Conservation (phyloP, 164 flowering plant species). For the Berberis vulgaris region DNA sequence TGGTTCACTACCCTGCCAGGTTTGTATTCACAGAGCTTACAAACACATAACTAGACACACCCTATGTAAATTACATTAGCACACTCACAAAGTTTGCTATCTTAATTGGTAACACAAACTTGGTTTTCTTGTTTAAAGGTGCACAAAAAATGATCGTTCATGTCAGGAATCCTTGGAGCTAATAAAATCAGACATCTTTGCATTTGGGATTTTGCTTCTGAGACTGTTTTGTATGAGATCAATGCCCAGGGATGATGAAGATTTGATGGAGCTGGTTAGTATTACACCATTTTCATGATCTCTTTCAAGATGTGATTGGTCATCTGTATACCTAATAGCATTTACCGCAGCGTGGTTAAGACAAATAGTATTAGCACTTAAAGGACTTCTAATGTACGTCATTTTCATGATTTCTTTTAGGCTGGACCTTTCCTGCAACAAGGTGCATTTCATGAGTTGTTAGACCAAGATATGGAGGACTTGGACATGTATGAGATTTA, state of each 20-base stretch:
- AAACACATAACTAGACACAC: too few species aligned
- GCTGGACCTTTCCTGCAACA: conserved; percentile 21
- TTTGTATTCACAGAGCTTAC: conserved; percentile 1
- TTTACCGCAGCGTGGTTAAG: neutral
- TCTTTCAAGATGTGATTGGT: neutral
- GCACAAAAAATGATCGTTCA: neutral
- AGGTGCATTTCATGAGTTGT: conserved; percentile 24
- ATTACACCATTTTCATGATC: neutral
- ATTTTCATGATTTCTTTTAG: conserved; percentile 8
- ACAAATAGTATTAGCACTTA: neutral
- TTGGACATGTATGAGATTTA: conserved; percentile 25
- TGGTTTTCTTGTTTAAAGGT: neutral
- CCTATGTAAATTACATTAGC: too few species aligned
- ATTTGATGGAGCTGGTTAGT: conserved; percentile 27
- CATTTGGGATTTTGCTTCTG: conserved; percentile 33
- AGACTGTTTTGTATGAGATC: conserved; percentile 28
- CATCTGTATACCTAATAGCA: neutral
- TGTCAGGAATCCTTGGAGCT: conserved; percentile 7
- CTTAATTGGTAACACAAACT: too few species aligned
- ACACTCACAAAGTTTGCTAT: neutral
- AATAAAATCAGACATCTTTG: conserved; percentile 26
- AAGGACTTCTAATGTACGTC: neutral
- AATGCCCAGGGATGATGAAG: conserved; percentile 13
- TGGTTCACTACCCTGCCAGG: conserved; percentile 12
- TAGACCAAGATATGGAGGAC: conserved; percentile 20